Base-by-base conservation (phyloP, 2,329 filamentous ascomycete genomes). In the Pyrenochaeta sp. region DNA sequence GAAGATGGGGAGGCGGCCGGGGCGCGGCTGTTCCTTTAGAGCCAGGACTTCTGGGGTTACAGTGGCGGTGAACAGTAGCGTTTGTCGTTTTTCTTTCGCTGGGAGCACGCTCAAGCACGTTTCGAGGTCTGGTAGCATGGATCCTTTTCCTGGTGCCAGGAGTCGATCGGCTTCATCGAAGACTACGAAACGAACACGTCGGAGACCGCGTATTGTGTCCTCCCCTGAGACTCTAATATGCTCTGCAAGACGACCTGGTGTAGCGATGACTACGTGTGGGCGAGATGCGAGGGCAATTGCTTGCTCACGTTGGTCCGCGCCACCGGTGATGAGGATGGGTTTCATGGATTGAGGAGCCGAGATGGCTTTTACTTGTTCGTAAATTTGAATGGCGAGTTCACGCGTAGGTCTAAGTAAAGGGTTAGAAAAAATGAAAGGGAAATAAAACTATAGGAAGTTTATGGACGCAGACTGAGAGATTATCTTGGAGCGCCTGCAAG, bases 151-250 rank as follows among this genome's bases (percentile, higher is more conserved):
- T 22, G 85, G 81, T 26, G 87, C 82, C 30, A 99, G 82, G 24
- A 99, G 80, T 30, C 94, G 84, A 74, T 99, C 94, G 3, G 94
- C 94, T 77, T 99, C 94, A 67, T 99, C 94, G 28, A 99, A 86
- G 6, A 99, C 91, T 3, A 97, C 89, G 69, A 89, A 92, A 44
- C 84, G 85, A 18, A 90, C 87, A 36, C 92, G 83, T 13, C 85
- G 81, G 31, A 99, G 77, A 1, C 91, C 92, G 46, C 85, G 85
- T 47, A 95, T 83, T 0, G 93, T 97, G 67, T 99, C 94, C 63
- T 92, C 85, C 29, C 94, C 94, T 11, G 93, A 97, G 1, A 85
- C 92, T 26, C 86, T 84, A 65, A 99, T 92, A 69, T 99, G 94
- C 68, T 99, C 93, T 13, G 94, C 94, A 15, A 99, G 79, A 28